phyloP scores from a whole-genome alignment of 1,284 basidiomycete genomes.

The Leccinum griseonigrum region DNA sequence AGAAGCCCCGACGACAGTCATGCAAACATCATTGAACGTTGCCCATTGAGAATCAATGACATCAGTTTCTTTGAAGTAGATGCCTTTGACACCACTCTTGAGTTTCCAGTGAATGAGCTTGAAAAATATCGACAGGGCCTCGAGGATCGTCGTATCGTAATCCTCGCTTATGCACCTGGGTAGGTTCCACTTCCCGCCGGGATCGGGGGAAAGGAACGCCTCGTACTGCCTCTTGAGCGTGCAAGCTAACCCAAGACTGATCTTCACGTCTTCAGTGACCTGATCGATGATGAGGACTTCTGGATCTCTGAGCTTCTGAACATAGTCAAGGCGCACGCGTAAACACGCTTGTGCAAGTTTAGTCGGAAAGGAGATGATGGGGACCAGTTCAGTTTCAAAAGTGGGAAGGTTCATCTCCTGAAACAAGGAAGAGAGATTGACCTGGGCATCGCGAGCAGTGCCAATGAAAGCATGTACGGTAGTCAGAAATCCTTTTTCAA shows the following conservation, averaged over 20 bases:
- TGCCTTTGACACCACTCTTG: slow-evolving; percentile 87
- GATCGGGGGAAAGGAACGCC: slow-evolving; percentile 84
- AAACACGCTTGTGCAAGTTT: slow-evolving; percentile 91
- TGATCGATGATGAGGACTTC: slow-evolving; percentile 93
- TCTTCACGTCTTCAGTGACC: slow-evolving; percentile 90
- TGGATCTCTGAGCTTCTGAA: slow-evolving; percentile 86
- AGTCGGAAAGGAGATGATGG: slow-evolving; percentile 93
- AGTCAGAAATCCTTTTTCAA: slow-evolving; percentile 90
- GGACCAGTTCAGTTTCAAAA: slow-evolving; percentile 90
- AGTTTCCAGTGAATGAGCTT: slow-evolving; percentile 94
- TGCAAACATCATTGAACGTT: slow-evolving; percentile 91
- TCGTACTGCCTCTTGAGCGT: slow-evolving; percentile 94
- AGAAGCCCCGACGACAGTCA: slow-evolving; percentile 88
- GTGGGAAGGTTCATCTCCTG: slow-evolving; percentile 87
- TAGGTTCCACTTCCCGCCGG: slow-evolving; percentile 84
- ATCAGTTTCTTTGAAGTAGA: slow-evolving; percentile 98
- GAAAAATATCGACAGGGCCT: slow-evolving; percentile 91
- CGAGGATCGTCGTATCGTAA: slow-evolving; percentile 88
- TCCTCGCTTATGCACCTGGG: slow-evolving; percentile 86
- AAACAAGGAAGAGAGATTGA: slow-evolving; percentile 74
- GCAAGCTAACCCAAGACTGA: slow-evolving; percentile 91
- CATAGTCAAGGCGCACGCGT: slow-evolving; percentile 88
- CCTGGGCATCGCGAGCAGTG: slow-evolving; percentile 85
- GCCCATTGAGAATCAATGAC: slow-evolving; percentile 96
- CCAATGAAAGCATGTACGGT: slow-evolving; percentile 86